Conservation (phyloP, 2,329 filamentous ascomycete species). For the Bipolaris cookei region DNA sequence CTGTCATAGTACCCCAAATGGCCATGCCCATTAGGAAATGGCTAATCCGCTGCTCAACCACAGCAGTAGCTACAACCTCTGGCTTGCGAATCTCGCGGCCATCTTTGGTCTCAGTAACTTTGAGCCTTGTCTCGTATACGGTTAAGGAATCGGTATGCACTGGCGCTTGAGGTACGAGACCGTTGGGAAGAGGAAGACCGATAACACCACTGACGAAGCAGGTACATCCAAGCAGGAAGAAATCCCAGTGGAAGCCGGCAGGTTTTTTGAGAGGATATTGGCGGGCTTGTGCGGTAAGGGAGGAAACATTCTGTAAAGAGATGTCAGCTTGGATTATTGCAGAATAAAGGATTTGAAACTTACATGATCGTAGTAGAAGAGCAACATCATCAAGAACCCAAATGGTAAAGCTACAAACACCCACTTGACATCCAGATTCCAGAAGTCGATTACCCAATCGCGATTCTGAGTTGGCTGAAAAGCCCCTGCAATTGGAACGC, state of each 20-base stretch:
- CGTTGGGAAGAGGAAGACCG: slow-evolving; percentile 61
- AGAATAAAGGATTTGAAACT: not conserved
- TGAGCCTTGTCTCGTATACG: slow-evolving; percentile 42
- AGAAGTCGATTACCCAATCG: slow-evolving; percentile 60
- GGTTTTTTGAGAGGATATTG: slow-evolving; percentile 62
- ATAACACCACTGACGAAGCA: slow-evolving; percentile 60
- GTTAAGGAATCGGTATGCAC: slow-evolving; percentile 63
- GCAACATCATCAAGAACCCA: slow-evolving; percentile 60
- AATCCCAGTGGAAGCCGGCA: slow-evolving; percentile 64
- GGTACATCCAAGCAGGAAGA: slow-evolving; percentile 62
- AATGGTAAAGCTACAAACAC: slow-evolving; percentile 62
- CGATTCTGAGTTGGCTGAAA: slow-evolving; percentile 57
- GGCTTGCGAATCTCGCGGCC: slow-evolving; percentile 54
- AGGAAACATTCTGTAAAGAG: slow-evolving; percentile 54
- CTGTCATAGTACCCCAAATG: slow-evolving; percentile 62
- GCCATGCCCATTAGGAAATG: slow-evolving; percentile 63
- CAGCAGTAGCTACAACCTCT: slow-evolving; percentile 52
- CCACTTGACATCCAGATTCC: slow-evolving; percentile 59
- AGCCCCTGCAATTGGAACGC: slow-evolving; percentile 53
- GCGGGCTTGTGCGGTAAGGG: slow-evolving; percentile 59
- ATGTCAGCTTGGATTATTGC: not conserved
- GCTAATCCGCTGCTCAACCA: slow-evolving; percentile 61
- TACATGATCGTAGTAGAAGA: slow-evolving; percentile 65
- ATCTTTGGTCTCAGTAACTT: slow-evolving; percentile 51
- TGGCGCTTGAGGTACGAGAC: slow-evolving; percentile 62